Conservation (phyloP, 176 grass and related monocot species). For the Oryza coarctata region DNA sequence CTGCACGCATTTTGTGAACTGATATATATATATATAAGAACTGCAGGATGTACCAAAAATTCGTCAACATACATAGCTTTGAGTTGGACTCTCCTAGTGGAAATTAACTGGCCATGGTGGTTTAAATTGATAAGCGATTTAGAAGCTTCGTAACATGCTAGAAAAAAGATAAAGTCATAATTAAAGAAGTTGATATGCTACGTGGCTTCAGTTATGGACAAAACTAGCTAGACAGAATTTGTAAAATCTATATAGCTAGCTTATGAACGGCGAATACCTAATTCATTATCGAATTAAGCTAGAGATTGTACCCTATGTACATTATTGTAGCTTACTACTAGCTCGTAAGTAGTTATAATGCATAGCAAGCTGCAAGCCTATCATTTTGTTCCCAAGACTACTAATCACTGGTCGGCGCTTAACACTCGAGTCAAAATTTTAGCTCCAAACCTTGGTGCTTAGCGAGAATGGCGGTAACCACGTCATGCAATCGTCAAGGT, state of each 20-base stretch:
- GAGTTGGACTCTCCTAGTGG: no score
- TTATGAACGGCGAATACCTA: background rate
- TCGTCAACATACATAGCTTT: no score
- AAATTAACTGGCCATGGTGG: no score
- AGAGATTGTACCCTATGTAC: background rate
- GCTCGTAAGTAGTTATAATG: background rate
- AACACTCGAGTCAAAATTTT: constrained; percentile 4
- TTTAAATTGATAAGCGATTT: no score
- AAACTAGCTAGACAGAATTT: background rate
- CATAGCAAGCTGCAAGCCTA: background rate
- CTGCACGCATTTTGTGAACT: no score
- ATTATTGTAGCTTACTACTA: background rate
- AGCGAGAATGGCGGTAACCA: background rate
- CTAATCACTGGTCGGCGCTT: constrained; percentile 21
- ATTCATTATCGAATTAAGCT: background rate
- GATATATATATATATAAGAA: no score
- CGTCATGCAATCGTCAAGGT: constrained; percentile 32
- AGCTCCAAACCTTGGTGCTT: background rate
- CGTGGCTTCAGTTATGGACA: background rate
- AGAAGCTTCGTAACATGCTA: no score
- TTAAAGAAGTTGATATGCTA: background rate
- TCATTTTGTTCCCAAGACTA: constrained; percentile 7
- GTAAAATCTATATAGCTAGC: background rate
- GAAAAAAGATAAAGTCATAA: no score
- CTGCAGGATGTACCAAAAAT: no score